Evolutionary conservation across 2,329 filamentous ascomycete genomes (phyloP).

Genomic region (Eutypella sp.): DNA sequence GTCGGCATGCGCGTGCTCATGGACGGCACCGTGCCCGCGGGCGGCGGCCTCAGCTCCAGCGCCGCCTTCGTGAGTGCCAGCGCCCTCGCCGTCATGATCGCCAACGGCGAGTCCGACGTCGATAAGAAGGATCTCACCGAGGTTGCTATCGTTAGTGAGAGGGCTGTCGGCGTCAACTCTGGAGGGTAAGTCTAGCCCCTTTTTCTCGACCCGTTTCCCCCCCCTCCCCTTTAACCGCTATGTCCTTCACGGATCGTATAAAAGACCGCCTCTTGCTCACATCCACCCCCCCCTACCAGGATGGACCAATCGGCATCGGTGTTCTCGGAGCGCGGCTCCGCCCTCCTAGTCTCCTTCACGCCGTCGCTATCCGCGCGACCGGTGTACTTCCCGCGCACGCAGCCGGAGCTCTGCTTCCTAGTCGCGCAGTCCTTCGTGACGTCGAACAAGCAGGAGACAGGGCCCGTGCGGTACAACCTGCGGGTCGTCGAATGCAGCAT

Average conservation of each 20-base stretch:
- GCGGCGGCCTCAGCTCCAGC: slow-evolving; percentile 88
- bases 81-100: slow-evolving; percentile 79
- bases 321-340: slow-evolving; percentile 79
- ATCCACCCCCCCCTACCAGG: slow-evolving; percentile 35
- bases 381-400: slow-evolving; percentile 74
- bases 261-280: slow-evolving; percentile 18
- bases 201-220: not conserved
- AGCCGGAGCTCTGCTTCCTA: slow-evolving; percentile 82
- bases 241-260: not conserved
- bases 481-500: slow-evolving; percentile 93
- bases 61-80: slow-evolving; percentile 91
- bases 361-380: slow-evolving; percentile 72
- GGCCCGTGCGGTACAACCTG: slow-evolving; percentile 91
- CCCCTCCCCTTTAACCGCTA: not conserved
- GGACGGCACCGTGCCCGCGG: slow-evolving; percentile 86
- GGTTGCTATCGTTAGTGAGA: slow-evolving; percentile 89
- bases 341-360: slow-evolving; percentile 85
- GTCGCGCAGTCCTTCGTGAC: slow-evolving; percentile 93
- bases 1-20: slow-evolving; percentile 82
- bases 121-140: slow-evolving; percentile 92
- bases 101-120: slow-evolving; percentile 72
- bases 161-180: slow-evolving; percentile 91
- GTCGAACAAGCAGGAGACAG: slow-evolving; percentile 91
- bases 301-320: slow-evolving; percentile 99
- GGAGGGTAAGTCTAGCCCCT: slow-evolving; percentile 62